Evolutionary conservation across 176 grass and related monocot species (phyloP).

Genomic region (Zea luxurians): DNA sequence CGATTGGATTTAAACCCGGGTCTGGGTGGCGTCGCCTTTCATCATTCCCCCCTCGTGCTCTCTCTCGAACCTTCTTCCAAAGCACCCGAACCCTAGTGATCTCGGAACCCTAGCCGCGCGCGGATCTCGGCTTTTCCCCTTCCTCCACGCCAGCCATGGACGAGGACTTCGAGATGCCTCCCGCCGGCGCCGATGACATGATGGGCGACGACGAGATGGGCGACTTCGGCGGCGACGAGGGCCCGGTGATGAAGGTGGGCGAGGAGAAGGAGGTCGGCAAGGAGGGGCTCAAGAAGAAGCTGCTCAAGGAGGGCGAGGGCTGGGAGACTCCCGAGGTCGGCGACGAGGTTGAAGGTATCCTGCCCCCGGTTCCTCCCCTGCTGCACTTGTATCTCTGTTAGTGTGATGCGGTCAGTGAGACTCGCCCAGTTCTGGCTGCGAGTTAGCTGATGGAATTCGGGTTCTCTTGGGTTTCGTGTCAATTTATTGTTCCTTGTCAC

Average conservation of each 20-base stretch:
- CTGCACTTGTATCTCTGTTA: background rate
- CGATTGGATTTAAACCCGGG: constrained; percentile 44
- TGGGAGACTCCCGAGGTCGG: constrained; percentile 87
- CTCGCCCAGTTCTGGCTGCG: background rate
- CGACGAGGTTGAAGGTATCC: constrained; percentile 93
- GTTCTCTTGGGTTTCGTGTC: background rate
- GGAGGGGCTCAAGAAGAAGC: constrained; percentile 92
- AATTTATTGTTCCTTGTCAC: background rate
- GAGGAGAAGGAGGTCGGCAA: constrained; percentile 98
- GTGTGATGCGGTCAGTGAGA: background rate
- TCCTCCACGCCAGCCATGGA: constrained; percentile 60
- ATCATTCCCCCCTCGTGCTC: constrained; percentile 21
- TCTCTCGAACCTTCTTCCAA: constrained; percentile 46
- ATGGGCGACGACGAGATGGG: constrained; percentile 53
- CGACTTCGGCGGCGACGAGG: constrained; percentile 58
- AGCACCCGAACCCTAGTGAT: constrained; percentile 43
- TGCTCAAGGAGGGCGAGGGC: constrained; percentile 78
- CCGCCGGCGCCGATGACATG: constrained; percentile 55
- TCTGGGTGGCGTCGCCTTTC: background rate
- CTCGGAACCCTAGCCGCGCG: constrained; percentile 22
- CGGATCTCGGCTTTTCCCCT: constrained; percentile 7
- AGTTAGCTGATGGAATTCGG: background rate
- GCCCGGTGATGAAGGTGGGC: constrained; percentile 61
- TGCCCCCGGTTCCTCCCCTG: background rate
- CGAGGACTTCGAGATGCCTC: constrained; percentile 80